A percentile compares a stretch with the other conserved stretches of the same genome.
These are phyloP conservation scores for Fusarium citri DNA, from an alignment of 2,329 filamentous ascomycete species.

Conservation along the genomic window DNA sequence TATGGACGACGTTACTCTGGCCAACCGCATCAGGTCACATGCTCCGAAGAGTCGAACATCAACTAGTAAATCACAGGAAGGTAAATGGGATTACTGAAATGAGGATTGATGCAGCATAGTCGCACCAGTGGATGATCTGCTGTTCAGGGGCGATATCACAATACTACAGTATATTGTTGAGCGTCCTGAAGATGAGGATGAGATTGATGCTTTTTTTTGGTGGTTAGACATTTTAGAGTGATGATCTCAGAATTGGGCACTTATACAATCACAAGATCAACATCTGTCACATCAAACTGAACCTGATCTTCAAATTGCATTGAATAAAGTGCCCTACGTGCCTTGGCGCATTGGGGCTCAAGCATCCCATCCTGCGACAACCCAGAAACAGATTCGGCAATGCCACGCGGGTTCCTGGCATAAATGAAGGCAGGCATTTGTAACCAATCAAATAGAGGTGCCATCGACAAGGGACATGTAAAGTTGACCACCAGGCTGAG, in stretches of 20 bases:
- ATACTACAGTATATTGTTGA: background rate
- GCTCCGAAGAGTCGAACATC: conserved; percentile 9
- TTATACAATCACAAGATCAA: conserved; percentile 14
- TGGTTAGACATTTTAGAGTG: background rate
- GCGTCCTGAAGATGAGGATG: background rate
- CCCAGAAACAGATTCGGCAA: conserved; percentile 28
- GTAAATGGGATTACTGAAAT: conserved; percentile 15
- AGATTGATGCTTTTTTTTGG: background rate
- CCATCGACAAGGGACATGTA: background rate
- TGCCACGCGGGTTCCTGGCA: conserved; percentile 39
- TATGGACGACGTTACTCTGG: conserved; percentile 23
- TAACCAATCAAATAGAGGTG: conserved; percentile 10
- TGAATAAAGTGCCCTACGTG: conserved; percentile 7
- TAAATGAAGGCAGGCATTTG: conserved; percentile 11
- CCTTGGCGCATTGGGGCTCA: conserved; percentile 9
- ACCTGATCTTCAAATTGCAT: conserved; percentile 10
- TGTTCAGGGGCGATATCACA: conserved; percentile 21
- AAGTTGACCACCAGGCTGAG: conserved; percentile 9
- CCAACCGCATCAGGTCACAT: conserved; percentile 18
- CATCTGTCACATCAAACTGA: conserved; percentile 3
- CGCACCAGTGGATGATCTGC: conserved; percentile 11
- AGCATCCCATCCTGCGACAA: conserved; percentile 26
- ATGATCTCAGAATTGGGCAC: background rate
- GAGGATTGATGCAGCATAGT: conserved; percentile 33
- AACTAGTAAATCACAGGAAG: conserved; percentile 3